Base-by-base conservation (phyloP, 1,284 basidiomycete genomes). In the Rhodotorula mucilaginosa region DNA sequence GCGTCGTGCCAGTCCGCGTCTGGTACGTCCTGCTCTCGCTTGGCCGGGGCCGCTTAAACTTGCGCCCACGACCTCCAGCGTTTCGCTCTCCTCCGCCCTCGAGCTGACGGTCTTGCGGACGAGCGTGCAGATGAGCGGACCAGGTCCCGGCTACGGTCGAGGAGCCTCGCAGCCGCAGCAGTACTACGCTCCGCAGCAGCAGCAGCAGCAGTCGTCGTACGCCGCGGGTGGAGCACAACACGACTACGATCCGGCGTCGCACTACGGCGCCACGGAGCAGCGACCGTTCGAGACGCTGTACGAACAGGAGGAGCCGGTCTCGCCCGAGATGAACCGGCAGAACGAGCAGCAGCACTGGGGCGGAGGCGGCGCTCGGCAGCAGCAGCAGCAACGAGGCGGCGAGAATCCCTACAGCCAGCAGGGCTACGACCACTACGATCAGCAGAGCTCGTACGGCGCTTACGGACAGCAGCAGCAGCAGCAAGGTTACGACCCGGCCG, bases 291-390 rank as follows among this genome's bases (percentile, higher is more conserved):
- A 65, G 57, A 75, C 72, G n/a, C 69, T 73, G 6, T 62, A 59
- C 34, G 74, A 75, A 47, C 66, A 73, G 54, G 74, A 75, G 4
- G 74, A 75, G 29, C 65, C 69, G 23, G 51, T 26, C 6, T 66
- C 69, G 23, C 74, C 74, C 31, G 69, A 75, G 56, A 48, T 73
- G 49, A 62, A 65, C n/a, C 58, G 74, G 13, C 34, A 48, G 26
- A 61, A 59, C 44, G 61, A 61, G 23, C 68, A 71, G 26, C 56
- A 58, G 48, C 34, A 34, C 19, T 61, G 39, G n/a, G 26, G 34
- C 39, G 49, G 31, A 57, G 26, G 34, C 39, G 49, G 31, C 61
- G 12, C 57, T 16, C 61, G 58, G 34, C n/a, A 49, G 13, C 48
- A 60, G 39, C 39, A 44, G 39, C 39, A 13, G 39, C 39, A 44